Conservation (phyloP, 257 asterid species). For the Solanum phureja region DNA sequence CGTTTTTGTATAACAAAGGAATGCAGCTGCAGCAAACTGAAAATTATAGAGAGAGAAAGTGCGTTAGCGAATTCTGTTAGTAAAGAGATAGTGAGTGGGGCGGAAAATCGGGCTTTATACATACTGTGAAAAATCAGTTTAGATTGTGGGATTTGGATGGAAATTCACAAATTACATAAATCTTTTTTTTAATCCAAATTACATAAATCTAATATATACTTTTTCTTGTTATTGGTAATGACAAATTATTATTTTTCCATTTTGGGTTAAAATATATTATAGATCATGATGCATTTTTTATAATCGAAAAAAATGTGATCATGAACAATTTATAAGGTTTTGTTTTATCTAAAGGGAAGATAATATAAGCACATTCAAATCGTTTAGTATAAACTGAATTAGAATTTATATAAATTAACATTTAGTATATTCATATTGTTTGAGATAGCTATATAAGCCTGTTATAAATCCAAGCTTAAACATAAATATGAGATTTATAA, state of each 20-base stretch:
- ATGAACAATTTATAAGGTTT: neutral
- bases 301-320: neutral
- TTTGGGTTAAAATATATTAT: neutral
- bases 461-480: accelerated
- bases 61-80: neutral
- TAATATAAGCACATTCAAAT: neutral
- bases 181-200: neutral
- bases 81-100: neutral
- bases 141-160: neutral
- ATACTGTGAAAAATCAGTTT: neutral
- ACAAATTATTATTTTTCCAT: too few relatives aligned
- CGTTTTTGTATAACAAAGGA: neutral
- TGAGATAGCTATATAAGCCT: too few relatives aligned
- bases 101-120: neutral
- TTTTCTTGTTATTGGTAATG: too few relatives aligned
- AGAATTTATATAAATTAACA: neutral
- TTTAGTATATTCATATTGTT: neutral
- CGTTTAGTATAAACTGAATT: neutral
- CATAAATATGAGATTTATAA: neutral
- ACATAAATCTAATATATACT: neutral
- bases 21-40: neutral
- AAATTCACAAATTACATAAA: neutral
- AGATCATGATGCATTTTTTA: too few relatives aligned
- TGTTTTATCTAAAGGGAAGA: neutral
- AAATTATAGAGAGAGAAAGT: neutral